Evolutionary conservation across 2,329 filamentous ascomycete genomes (phyloP), one percentile per base, ranked within the genome.

Genomic region (Aspergillus pseudoviridinutans): DNA sequence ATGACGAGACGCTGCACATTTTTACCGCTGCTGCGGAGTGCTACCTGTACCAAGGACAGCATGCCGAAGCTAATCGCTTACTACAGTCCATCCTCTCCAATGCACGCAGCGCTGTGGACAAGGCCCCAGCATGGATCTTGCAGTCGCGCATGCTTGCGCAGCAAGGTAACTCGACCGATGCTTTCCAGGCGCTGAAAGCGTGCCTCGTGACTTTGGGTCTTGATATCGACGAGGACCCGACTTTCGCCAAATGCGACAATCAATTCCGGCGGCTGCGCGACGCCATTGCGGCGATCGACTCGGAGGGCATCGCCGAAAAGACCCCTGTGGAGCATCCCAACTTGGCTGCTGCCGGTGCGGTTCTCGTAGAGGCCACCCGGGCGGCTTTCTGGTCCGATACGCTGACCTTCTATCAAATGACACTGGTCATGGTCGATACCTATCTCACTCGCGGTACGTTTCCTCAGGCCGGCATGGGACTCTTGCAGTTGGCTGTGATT

Each of bases 1-100:
- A 96, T 66, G 87, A 91, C 14, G 93, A 97, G 75, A 96, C 92
- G 0, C 80, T 95, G 60, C 86, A 88, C 60, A 79, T 96, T 1
- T 87, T 91, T 70, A 86, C 92, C 4, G 86, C 89, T 54, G 86
- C 90, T 4, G 90, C 92, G 3, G 92, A 96, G 71, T 91, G 90
- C 69, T 88, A 90, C 64, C 85, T 92, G 67, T 91, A 90, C 66
- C 88, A 92, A 78, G 86, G 86, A 4, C 84, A 91, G 61, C 84
- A 87, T 57, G 78, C 82, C 1, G 82, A 87, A 54, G 89, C 91
- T 22, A 82, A 87, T 46, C 78, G 80, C 28, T 76, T 93, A 17
- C 82, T 96, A 12, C 75, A 84, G 24, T 84, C 83, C 2, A 84
- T 95, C 4, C 90, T 94, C 64, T 72, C 77, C 29, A 83, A 89